Conservation (phyloP, 495 filamentous ascomycete species). For the Geoglossum glabrum region DNA sequence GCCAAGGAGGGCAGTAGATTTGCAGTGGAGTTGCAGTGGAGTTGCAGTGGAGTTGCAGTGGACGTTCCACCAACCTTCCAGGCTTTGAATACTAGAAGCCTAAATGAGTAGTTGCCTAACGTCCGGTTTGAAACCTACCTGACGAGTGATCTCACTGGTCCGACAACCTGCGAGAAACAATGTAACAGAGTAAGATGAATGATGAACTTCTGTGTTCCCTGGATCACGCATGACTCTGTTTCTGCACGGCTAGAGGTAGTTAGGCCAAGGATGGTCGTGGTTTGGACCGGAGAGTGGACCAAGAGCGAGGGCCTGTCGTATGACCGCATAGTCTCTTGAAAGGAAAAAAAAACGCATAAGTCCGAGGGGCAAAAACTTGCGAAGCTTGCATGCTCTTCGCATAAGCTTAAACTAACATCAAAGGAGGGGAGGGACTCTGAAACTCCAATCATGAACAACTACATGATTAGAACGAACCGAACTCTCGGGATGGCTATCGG, state of each 20-base stretch:
- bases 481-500: background rate
- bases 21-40: background rate
- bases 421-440: background rate
- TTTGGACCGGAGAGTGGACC: background rate
- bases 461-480: background rate
- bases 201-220: background rate
- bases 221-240: background rate
- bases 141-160: background rate
- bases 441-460: background rate
- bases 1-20: background rate
- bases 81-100: background rate
- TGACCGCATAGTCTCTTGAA: background rate
- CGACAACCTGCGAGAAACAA: background rate
- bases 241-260: background rate
- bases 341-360: background rate
- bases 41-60: background rate
- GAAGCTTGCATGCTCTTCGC: background rate
- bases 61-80: background rate
- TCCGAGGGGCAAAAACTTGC: background rate
- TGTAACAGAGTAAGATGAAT: background rate
- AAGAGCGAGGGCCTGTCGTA: background rate
- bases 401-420: constrained; percentile 1
- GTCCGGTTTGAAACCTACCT: background rate
- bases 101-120: background rate
- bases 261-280: background rate